Percentiles rank a stretch among this genome's conserved stretches.
These are phyloP conservation scores for Pichia cephalocereana DNA, from an alignment of 805 yeast genomes.

Conservation along the genomic window DNA sequence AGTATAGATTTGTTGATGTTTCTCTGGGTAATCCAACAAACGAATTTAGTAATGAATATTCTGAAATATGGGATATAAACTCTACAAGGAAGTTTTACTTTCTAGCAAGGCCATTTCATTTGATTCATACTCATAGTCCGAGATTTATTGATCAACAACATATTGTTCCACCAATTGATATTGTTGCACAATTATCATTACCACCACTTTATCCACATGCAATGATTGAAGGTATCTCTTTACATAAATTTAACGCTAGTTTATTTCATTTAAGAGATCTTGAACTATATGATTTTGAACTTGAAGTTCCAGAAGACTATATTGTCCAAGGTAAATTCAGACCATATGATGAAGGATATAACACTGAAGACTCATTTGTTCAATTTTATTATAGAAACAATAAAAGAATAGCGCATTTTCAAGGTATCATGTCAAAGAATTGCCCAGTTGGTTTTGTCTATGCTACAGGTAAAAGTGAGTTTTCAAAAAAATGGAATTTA, in stretches of 20 bases:
- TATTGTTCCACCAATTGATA: constrained; percentile 75
- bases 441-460: constrained; percentile 58
- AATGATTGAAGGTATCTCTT: constrained; percentile 46
- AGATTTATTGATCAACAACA: constrained; percentile 72
- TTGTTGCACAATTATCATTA: constrained; percentile 63
- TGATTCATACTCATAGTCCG: constrained; percentile 84
- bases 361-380: constrained; percentile 48
- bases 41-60: constrained; percentile 35
- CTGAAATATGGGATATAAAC: constrained; percentile 26
- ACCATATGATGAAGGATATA: constrained; percentile 26
- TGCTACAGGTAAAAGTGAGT: constrained; percentile 5
- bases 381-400: constrained; percentile 68
- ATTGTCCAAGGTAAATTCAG: constrained; percentile 59
- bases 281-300: constrained; percentile 72
- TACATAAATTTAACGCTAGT: constrained; percentile 69
- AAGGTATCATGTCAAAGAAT: constrained; percentile 70
- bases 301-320: constrained; percentile 60
- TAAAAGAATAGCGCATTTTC: constrained; percentile 62
- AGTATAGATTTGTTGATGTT: constrained; percentile 75
- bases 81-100: constrained; percentile 41
- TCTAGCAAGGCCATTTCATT: constrained; percentile 61
- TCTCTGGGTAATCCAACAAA: constrained; percentile 52
- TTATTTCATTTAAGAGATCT: constrained; percentile 61
- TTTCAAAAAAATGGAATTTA: constrained; percentile 45
- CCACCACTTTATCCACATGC: constrained; percentile 87